These are phyloP conservation scores for Panaeolus cyanescens DNA, from an alignment of 768 basidiomycete species.

Conservation along the genomic window DNA sequence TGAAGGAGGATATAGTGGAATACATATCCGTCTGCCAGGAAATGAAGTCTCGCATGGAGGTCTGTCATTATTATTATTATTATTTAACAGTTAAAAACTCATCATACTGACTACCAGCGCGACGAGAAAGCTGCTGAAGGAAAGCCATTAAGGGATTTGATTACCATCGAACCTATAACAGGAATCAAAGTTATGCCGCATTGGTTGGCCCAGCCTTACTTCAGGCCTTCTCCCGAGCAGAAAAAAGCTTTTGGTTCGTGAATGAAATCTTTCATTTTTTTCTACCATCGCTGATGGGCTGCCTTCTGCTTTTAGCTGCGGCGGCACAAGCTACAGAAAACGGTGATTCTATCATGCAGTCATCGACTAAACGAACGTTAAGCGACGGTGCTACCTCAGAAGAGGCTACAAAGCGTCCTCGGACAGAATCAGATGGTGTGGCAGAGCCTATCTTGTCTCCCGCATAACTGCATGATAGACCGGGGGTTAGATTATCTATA, in stretches of 20 bases:
- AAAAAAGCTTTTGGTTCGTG: constrained; percentile 22
- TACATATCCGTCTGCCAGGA: constrained; percentile 30
- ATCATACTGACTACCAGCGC: constrained; percentile 40
- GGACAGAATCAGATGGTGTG: background rate
- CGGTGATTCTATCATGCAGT: background rate
- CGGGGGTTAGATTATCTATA: background rate
- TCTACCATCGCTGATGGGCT: background rate
- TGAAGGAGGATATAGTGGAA: constrained; percentile 33
- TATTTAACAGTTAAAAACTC: too few relatives aligned
- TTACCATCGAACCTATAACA: constrained; percentile 32
- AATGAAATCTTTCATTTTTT: background rate
- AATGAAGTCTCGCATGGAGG: constrained; percentile 30
- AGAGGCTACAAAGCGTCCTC: background rate
- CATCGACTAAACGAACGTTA: background rate
- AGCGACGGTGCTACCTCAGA: background rate
- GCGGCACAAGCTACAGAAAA: background rate
- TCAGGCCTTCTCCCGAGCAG: constrained; percentile 42
- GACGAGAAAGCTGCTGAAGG: constrained; percentile 43
- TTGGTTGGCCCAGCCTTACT: constrained; percentile 65
- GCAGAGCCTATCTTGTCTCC: background rate
- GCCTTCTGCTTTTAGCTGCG: background rate
- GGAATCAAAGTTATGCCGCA: constrained; percentile 41
- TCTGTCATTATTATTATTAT: constrained; percentile 11
- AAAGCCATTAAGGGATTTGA: constrained; percentile 28
- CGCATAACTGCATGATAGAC: background rate